phyloP scores from a whole-genome alignment of 148 eudicot genomes.

The Persicaria tinctoria region DNA sequence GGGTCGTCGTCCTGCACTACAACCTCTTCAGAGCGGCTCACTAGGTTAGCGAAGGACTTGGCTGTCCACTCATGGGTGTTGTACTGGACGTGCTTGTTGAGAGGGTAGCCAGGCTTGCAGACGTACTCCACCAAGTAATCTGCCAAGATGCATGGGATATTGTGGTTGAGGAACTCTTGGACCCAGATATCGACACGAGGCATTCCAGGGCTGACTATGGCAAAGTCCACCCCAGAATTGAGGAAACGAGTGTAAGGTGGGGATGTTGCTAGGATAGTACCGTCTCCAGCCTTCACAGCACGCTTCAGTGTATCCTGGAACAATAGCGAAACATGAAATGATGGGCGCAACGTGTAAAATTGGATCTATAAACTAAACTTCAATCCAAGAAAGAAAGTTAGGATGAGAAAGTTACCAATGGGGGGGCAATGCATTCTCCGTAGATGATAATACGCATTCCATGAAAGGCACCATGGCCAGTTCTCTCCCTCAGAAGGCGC shows the following conservation, averaged over 20 bases:
- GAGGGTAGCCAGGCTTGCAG: slow-evolving; percentile 85
- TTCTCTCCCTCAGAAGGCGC: slow-evolving; percentile 84
- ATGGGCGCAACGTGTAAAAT: neutral
- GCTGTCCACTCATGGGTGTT: slow-evolving; percentile 71
- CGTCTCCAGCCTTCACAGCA: slow-evolving; percentile 87
- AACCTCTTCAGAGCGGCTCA: slow-evolving; percentile 36
- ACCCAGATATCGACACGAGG: slow-evolving; percentile 84
- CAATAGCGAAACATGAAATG: neutral
- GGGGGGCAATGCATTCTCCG: slow-evolving; percentile 94
- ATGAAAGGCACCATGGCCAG: slow-evolving; percentile 90
- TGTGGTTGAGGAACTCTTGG: slow-evolving; percentile 70
- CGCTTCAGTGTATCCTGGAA: slow-evolving; percentile 86
- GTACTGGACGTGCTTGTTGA: slow-evolving; percentile 70
- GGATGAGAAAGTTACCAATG: slow-evolving; percentile 49
- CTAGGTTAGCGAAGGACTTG: slow-evolving; percentile 51
- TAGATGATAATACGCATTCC: slow-evolving; percentile 78
- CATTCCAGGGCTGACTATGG: slow-evolving; percentile 85
- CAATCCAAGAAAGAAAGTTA: neutral
- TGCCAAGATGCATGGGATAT: slow-evolving; percentile 72
- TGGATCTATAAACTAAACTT: neutral
- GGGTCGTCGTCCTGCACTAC: slow-evolving; percentile 26
- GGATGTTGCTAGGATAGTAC: slow-evolving; percentile 90
- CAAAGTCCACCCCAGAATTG: slow-evolving; percentile 63
- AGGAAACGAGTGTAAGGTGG: slow-evolving; percentile 92
- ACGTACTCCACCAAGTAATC: slow-evolving; percentile 92